phyloP scores from a whole-genome alignment of 345 rosid genomes.

The Hibiscus tridactylites region DNA sequence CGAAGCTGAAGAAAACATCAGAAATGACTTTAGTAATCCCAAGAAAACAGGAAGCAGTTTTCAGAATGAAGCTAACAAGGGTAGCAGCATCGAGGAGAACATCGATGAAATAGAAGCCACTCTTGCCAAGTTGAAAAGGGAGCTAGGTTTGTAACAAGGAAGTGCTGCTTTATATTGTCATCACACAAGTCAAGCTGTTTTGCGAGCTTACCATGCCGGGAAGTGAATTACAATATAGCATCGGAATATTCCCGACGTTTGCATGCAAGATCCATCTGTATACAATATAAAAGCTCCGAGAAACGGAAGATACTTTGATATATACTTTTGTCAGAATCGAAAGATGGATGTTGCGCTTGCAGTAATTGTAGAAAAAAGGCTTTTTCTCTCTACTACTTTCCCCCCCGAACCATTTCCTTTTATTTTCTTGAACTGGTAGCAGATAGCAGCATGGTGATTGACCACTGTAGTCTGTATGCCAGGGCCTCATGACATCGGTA shows the following conservation, averaged over 20 bases:
- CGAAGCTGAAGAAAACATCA: constrained; percentile 28
- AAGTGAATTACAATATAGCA: not conserved
- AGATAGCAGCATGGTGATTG: not conserved
- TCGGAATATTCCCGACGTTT: not conserved
- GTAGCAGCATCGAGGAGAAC: constrained; percentile 55
- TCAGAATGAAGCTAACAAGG: constrained; percentile 25
- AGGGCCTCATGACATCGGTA: too few species aligned
- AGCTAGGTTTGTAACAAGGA: constrained; percentile 58
- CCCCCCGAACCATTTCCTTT: not conserved
- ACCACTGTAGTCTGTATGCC: not conserved
- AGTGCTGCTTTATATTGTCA: not conserved
- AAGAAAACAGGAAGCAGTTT: constrained; percentile 22
- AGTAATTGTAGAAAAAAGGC: too few species aligned
- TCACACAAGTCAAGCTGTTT: not conserved
- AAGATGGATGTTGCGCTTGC: too few species aligned
- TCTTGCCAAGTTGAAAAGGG: constrained; percentile 73
- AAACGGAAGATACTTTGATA: too few species aligned
- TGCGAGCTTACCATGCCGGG: not conserved
- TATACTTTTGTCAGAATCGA: too few species aligned
- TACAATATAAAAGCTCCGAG: too few species aligned
- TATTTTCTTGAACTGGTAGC: not conserved
- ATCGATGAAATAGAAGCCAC: constrained; percentile 90
- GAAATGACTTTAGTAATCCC: constrained; percentile 19
- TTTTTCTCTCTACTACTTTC: too few species aligned
- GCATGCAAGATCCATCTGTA: not conserved